Percentiles rank a stretch among this genome's conserved stretches.
phyloP scores from a whole-genome alignment of 345 rosid genomes.

The Linum usitatissimum region DNA sequence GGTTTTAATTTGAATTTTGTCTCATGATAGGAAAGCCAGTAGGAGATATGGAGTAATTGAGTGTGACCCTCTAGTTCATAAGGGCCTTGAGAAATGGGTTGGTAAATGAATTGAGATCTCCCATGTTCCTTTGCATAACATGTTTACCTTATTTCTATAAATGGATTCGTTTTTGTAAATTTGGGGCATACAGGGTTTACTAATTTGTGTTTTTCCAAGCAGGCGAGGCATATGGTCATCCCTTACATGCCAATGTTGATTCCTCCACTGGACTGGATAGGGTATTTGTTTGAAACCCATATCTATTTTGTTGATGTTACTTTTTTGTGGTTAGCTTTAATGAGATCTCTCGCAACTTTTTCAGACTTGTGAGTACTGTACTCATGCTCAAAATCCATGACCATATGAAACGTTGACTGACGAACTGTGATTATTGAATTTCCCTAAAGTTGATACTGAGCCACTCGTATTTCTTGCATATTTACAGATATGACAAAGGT shows the following conservation, averaged over 20 bases:
- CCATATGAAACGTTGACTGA: neutral
- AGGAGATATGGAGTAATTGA: conserved; percentile 90
- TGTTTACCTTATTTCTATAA: neutral
- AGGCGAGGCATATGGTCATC: conserved; percentile 98
- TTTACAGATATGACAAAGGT: conserved; percentile 79
- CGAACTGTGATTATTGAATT: no score
- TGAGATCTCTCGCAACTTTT: no score
- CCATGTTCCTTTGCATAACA: conserved; percentile 2
- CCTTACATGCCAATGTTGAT: conserved; percentile 98
- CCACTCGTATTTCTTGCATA: neutral
- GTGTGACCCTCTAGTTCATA: conserved; percentile 73
- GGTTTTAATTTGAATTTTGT: conserved; percentile 5
- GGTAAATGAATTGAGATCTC: conserved; percentile 15
- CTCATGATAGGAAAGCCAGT: conserved; percentile 47
- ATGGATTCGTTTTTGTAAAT: conserved; percentile 3
- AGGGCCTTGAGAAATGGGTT: conserved; percentile 89
- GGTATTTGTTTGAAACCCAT: conserved; percentile 29
- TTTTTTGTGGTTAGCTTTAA: neutral
- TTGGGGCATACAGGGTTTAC: conserved; percentile 12
- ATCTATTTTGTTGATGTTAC: neutral
- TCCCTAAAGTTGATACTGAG: no score
- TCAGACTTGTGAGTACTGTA: neutral
- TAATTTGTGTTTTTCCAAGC: conserved; percentile 22
- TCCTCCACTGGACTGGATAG: conserved; percentile 87
- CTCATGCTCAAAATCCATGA: neutral